Conservation (phyloP, 208 protist genomes). For the Leishmania martiniquensis region DNA sequence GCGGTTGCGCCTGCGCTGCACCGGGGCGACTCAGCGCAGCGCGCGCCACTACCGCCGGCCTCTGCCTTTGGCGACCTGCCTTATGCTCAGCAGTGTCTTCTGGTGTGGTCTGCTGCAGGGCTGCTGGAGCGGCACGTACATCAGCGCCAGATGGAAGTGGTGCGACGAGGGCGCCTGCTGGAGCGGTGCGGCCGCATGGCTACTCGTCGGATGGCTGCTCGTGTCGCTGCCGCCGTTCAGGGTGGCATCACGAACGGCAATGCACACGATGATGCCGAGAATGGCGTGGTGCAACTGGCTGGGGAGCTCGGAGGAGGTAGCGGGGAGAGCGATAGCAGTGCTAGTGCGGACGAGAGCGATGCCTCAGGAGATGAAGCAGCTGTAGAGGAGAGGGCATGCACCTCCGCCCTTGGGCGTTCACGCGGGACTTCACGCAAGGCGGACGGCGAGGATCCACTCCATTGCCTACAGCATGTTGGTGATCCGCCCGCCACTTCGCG, state of each 20-base stretch:
- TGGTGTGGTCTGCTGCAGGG: conserved; percentile 67
- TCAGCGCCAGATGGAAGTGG: conserved; percentile 13
- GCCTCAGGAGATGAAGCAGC: neutral
- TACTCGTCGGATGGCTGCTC: conserved; percentile 43
- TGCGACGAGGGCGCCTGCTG: conserved; percentile 23
- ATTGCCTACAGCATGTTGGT: neutral
- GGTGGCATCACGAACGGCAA: conserved; percentile 1
- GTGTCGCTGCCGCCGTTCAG: conserved; percentile 27
- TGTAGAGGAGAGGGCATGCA: neutral
- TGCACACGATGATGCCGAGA: conserved; percentile 1
- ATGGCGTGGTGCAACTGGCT: neutral
- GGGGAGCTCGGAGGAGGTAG: neutral
- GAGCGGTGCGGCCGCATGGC: conserved; percentile 36
- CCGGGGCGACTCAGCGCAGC: neutral
- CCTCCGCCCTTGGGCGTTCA: neutral
- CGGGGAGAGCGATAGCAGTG: neutral
- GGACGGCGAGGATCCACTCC: neutral
- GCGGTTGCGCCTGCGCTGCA: neutral
- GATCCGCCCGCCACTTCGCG: neutral
- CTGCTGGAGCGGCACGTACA: conserved; percentile 39
- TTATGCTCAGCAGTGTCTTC: conserved; percentile 78
- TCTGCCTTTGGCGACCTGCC: conserved; percentile 39
- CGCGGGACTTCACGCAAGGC: neutral
- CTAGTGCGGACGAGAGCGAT: conserved; percentile 15
- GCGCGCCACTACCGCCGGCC: neutral